A percentile compares a stretch with the other conserved stretches of the same genome.
phyloP scores from a whole-genome alignment of 768 basidiomycete species.

The Phanerodontia chrysosporium region DNA sequence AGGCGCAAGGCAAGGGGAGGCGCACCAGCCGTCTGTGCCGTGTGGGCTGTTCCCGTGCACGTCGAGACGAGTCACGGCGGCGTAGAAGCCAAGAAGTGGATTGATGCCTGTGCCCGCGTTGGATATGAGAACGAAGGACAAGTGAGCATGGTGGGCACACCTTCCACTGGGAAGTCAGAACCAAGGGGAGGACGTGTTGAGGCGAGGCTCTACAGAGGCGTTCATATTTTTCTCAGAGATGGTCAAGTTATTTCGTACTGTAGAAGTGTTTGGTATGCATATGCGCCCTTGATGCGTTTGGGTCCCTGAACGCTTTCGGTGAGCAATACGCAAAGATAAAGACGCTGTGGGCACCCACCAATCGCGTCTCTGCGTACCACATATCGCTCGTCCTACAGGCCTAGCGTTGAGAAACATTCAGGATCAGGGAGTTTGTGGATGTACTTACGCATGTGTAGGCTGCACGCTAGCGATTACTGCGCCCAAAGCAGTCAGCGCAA shows the following conservation, averaged over 20 bases:
- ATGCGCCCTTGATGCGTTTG: slow-evolving; percentile 80
- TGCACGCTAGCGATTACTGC: slow-evolving; percentile 81
- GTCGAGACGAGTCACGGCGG: slow-evolving; percentile 73
- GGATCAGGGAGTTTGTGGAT: neutral
- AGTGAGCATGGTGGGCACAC: neutral
- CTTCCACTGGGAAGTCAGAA: slow-evolving; percentile 93
- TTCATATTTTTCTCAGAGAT: no score
- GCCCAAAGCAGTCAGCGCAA: slow-evolving; percentile 32
- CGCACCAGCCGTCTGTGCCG: slow-evolving; percentile 78
- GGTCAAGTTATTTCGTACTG: slow-evolving; percentile 55
- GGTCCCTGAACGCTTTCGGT: slow-evolving; percentile 67
- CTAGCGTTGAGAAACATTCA: neutral
- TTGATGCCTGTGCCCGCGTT: slow-evolving; percentile 46
- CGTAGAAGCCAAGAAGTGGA: slow-evolving; percentile 86
- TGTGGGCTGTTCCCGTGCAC: slow-evolving; percentile 76
- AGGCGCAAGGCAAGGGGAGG: no score
- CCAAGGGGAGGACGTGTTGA: slow-evolving; percentile 71
- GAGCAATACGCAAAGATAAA: neutral
- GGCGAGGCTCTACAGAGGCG: slow-evolving; percentile 41
- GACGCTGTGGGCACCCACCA: slow-evolving; percentile 40
- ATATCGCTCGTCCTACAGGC: slow-evolving; percentile 81
- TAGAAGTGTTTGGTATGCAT: slow-evolving; percentile 81
- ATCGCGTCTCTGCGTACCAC: slow-evolving; percentile 82
- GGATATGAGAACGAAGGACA: no score
- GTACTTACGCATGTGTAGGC: slow-evolving; percentile 80